Base-by-base conservation (phyloP, 2,329 filamentous ascomycete genomes). In the Apiospora marii region DNA sequence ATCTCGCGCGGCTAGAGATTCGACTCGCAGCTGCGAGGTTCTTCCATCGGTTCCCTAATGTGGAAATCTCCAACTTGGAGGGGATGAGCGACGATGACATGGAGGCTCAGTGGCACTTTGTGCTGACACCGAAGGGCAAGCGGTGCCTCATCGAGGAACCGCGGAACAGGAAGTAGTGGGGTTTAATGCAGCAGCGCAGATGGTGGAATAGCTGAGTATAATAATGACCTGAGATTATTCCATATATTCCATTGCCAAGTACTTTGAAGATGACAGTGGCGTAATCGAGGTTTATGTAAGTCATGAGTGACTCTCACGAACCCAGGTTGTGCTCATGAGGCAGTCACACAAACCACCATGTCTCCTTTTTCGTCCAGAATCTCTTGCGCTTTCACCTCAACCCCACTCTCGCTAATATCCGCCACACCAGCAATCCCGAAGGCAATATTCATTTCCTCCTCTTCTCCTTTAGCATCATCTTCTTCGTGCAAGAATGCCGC, bases 1-100 rank as follows among this genome's bases (percentile, higher is more conserved):
- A 90, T 72, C 82, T 91, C 13, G 88, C 88, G 0, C 82, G 83
- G 19, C 86, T 89, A 79, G 88, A 90, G 74, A 76, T 90, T 30
- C 81, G 87, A 4, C 82, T 88, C 64, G 86, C 83, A 0, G 81
- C 83, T 1, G 85, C 87, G 0, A 81, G 83, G 14, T 87, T 90
- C 78, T 88, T 89, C 78, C 77, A 74, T 22, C 48, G 73, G 7
- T 82, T 80, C 37, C 80, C 80, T 0, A 74, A 79, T 30, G 78
- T 79, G 7, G 76, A 64, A 27, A 70, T 80, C 16, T 81, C 80
- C 1, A 72, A 68, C 0, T 70, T 68, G 6, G 78, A 80, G 34
- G 80, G 78, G 41, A 79, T 82, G 77, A 73, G 51, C 22, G 79
- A 81, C 5, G 73, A 74, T 8, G 80, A 81, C 13, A 81, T 82